These are phyloP conservation scores for Hypholoma fasciculare DNA, from an alignment of 768 basidiomycete species.

Conservation along the genomic window DNA sequence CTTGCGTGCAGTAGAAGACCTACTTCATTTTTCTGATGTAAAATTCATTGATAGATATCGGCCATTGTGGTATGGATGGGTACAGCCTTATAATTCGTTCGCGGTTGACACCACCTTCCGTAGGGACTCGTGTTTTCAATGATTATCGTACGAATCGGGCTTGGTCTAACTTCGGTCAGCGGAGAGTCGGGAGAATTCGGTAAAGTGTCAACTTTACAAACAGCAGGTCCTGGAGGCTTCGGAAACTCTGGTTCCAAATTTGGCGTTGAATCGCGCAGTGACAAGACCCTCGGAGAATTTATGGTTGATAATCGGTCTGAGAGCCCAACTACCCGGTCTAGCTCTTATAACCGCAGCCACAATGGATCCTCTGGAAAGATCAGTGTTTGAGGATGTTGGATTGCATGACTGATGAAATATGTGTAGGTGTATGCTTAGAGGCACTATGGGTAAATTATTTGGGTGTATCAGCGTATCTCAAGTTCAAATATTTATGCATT, in stretches of 20 bases:
- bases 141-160: conserved; percentile 1
- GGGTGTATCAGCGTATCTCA: no score
- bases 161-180: neutral
- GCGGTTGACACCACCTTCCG: neutral
- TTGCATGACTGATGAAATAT: no score
- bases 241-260: neutral
- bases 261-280: neutral
- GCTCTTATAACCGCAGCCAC: neutral
- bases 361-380: no score
- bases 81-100: neutral
- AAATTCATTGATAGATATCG: neutral
- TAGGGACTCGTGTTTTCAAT: conserved; percentile 5
- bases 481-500: no score
- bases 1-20: neutral
- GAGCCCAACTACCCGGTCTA: neutral
- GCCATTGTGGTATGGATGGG: neutral
- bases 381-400: no score
- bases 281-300: neutral
- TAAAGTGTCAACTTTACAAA: neutral
- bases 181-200: conserved; percentile 1
- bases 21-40: neutral
- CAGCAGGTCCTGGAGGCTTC: neutral
- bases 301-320: neutral
- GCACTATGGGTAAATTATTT: no score
- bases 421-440: no score